phyloP scores from a whole-genome alignment of 345 rosid species.

The Limnanthes douglasii region DNA sequence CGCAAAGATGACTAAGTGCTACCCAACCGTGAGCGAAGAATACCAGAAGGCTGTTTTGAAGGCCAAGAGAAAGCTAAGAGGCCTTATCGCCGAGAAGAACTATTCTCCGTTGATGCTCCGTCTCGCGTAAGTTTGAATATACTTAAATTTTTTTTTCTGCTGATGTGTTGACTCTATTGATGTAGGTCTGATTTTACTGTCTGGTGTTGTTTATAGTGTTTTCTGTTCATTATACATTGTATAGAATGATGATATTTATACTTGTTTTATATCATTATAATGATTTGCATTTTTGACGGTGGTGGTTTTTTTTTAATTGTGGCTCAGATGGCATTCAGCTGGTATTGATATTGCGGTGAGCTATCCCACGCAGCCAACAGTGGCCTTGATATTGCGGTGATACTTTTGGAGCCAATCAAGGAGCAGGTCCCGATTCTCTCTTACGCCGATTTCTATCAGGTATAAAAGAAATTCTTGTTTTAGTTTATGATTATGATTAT shows the following conservation, averaged over 20 bases:
- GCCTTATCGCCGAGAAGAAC: conserved; percentile 49
- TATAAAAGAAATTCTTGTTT: neutral
- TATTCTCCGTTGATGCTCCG: conserved; percentile 78
- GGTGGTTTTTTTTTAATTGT: conserved; percentile 1
- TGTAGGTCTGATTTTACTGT: neutral
- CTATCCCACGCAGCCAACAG: conserved; percentile 50
- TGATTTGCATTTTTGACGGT: neutral
- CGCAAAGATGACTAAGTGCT: conserved; percentile 37
- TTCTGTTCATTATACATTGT: neutral
- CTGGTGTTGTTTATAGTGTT: too few relatives aligned
- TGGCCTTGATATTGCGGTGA: conserved; percentile 59
- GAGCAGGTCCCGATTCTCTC: conserved; percentile 41
- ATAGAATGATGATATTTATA: neutral
- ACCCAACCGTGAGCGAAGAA: conserved; percentile 54
- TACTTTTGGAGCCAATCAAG: conserved; percentile 58
- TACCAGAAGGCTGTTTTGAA: conserved; percentile 52
- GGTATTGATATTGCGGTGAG: conserved; percentile 58
- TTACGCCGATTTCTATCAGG: conserved; percentile 62
- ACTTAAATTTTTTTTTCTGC: neutral
- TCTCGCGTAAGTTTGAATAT: conserved; percentile 32
- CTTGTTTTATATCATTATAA: neutral
- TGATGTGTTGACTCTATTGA: too few relatives aligned
- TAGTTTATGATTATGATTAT: neutral
- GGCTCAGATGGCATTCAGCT: conserved; percentile 79
- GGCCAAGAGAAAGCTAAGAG: conserved; percentile 53